Evolutionary conservation across 176 grass and related monocot genomes (phyloP).

Genomic region (Carex littledalei): DNA sequence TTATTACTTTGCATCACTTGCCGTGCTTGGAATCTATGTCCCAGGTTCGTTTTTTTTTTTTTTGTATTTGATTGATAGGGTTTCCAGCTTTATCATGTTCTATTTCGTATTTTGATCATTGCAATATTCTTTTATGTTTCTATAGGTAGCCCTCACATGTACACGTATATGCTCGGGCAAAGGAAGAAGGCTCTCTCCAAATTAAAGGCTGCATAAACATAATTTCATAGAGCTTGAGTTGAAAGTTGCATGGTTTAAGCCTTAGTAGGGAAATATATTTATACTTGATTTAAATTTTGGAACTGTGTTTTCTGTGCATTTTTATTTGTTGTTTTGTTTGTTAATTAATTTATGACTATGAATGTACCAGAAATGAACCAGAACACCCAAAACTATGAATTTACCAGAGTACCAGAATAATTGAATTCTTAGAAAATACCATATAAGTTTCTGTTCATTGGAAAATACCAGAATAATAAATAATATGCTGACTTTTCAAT

Average conservation of each 20-base stretch:
- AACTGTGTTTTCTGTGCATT: not conserved
- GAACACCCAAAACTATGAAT: not conserved
- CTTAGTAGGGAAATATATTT: not conserved
- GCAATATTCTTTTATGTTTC: not conserved
- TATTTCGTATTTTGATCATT: not conserved
- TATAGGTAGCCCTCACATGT: conserved; percentile 52
- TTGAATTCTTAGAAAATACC: not conserved
- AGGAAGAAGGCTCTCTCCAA: conserved; percentile 47
- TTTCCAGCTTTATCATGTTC: not conserved
- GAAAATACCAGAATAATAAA: not conserved
- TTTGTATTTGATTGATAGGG: not conserved
- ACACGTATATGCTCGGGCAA: conserved; percentile 52
- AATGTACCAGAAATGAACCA: not conserved
- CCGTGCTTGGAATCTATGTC: conserved; percentile 34
- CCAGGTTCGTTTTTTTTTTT: conserved; percentile 32
- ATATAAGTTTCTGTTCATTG: not conserved
- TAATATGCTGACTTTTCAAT: not conserved
- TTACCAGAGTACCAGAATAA: not conserved
- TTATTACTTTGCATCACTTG: conserved; percentile 28
- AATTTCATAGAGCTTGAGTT: not conserved
- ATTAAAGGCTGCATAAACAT: conserved; percentile 36
- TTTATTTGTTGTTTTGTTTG: not conserved
- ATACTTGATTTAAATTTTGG: not conserved
- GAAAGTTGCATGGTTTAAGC: not conserved
- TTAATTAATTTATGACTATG: not conserved